These are phyloP conservation scores for Leptoxyphium fumago DNA, from an alignment of 2,329 filamentous ascomycete genomes.

Conservation along the genomic window DNA sequence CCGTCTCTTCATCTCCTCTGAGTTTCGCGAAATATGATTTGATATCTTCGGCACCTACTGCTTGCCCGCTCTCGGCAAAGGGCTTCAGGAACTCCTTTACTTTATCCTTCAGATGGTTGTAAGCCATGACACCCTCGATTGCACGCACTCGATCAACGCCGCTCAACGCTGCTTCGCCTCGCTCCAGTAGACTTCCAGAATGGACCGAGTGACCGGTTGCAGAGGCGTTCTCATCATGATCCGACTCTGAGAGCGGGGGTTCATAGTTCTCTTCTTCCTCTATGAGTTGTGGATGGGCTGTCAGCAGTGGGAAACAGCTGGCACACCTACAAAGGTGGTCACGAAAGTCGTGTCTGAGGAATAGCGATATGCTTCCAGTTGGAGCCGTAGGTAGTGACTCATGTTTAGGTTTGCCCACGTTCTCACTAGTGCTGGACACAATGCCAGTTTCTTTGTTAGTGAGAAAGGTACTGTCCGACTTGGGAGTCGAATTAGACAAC, in stretches of 20 bases:
- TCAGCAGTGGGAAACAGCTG: conserved; percentile 61
- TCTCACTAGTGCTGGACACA: background rate
- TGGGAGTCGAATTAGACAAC: no score
- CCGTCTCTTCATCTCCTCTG: conserved; percentile 59
- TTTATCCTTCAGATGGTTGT: conserved; percentile 89
- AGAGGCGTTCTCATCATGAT: conserved; percentile 35
- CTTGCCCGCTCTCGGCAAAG: conserved; percentile 79
- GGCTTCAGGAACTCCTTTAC: conserved; percentile 90
- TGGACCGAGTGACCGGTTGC: conserved; percentile 38
- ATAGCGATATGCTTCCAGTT: conserved; percentile 55
- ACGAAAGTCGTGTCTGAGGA: conserved; percentile 67
- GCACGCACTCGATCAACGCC: conserved; percentile 86
- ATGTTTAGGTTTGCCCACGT: conserved; percentile 8
- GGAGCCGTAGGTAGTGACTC: conserved; percentile 41
- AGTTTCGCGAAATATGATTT: conserved; percentile 93
- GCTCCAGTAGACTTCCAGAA: conserved; percentile 73
- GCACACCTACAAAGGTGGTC: conserved; percentile 68
- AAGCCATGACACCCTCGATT: conserved; percentile 93
- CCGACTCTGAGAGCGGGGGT: conserved; percentile 57
- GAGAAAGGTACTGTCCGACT: background rate
- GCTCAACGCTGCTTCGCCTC: conserved; percentile 80
- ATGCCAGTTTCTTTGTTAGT: conserved; percentile 1
- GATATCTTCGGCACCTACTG: conserved; percentile 87
- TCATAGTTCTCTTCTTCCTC: conserved; percentile 94
- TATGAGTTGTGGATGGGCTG: conserved; percentile 62